Conservation (phyloP, 495 filamentous ascomycete genomes). For the Penicillium maclennaniae region DNA sequence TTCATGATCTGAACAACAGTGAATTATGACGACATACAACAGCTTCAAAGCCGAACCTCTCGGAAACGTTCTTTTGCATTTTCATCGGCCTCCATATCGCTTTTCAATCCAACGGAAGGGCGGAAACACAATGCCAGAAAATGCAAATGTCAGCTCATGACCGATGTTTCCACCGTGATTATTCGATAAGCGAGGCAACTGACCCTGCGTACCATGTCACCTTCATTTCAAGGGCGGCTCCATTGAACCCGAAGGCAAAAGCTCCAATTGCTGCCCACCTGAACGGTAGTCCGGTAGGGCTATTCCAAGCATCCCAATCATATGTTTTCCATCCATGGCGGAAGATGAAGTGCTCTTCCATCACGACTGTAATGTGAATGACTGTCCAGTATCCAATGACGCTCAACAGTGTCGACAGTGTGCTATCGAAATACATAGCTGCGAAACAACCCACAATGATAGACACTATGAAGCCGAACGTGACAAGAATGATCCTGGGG, state of each 20-base stretch:
- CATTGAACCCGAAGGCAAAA: slow-evolving; percentile 58
- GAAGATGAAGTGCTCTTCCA: slow-evolving; percentile 70
- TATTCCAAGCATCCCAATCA: slow-evolving; percentile 51
- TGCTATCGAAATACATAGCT: slow-evolving; percentile 22
- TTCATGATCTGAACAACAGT: background rate
- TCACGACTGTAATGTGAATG: slow-evolving; percentile 63
- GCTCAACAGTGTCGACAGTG: slow-evolving; percentile 25
- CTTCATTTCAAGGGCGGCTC: slow-evolving; percentile 69
- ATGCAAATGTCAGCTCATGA: slow-evolving; percentile 54
- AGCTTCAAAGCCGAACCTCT: too few relatives aligned
- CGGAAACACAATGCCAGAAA: slow-evolving; percentile 22
- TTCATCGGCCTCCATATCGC: slow-evolving; percentile 7
- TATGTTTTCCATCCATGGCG: slow-evolving; percentile 57
- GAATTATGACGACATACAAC: background rate
- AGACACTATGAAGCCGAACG: slow-evolving; percentile 21
- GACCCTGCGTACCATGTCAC: slow-evolving; percentile 66
- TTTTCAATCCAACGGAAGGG: slow-evolving; percentile 23
- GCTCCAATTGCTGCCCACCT: slow-evolving; percentile 60
- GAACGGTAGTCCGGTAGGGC: slow-evolving; percentile 52
- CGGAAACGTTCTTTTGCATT: background rate
- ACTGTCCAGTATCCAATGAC: slow-evolving; percentile 64
- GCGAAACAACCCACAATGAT: slow-evolving; percentile 25
- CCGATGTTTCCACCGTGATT: slow-evolving; percentile 60
- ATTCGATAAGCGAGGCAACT: slow-evolving; percentile 58
- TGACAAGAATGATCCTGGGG: slow-evolving; percentile 28